These are phyloP conservation scores for Pichia sp. DNA, from an alignment of 1,139 yeast genomes.

Conservation along the genomic window DNA sequence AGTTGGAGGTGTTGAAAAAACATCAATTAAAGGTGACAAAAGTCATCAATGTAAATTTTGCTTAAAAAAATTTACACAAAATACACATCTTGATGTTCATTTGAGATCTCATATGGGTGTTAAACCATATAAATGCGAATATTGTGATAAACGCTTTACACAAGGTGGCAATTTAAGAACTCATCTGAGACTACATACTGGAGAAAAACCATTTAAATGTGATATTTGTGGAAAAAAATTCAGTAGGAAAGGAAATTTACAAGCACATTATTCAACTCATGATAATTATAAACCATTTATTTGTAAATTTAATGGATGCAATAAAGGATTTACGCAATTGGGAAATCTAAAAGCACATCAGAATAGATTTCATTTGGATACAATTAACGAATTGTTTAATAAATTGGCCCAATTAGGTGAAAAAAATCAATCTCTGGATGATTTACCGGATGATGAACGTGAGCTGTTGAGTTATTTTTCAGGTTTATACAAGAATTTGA, in stretches of 20 bases:
- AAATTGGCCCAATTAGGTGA: conserved; percentile 52
- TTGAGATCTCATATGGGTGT: conserved; percentile 71
- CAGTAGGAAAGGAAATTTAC: conserved; percentile 84
- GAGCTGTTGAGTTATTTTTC: conserved; percentile 72
- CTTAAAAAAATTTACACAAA: conserved; percentile 61
- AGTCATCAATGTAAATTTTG: conserved; percentile 67
- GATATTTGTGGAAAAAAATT: conserved; percentile 66
- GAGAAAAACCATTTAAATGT: conserved; percentile 82
- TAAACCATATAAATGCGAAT: conserved; percentile 74
- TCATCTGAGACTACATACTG: conserved; percentile 83
- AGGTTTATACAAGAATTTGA: conserved; percentile 75
- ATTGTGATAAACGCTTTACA: conserved; percentile 75
- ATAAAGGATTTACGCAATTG: conserved; percentile 80
- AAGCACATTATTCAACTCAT: conserved; percentile 81
- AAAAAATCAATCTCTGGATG: conserved; percentile 38
- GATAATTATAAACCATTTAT: conserved; percentile 70
- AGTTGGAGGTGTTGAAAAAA: conserved; percentile 81
- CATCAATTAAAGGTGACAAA: conserved; percentile 44
- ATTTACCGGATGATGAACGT: conserved; percentile 55
- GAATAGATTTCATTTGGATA: conserved; percentile 74
- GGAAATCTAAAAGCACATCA: conserved; percentile 94
- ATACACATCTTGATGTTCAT: conserved; percentile 75
- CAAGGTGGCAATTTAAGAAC: conserved; percentile 92
- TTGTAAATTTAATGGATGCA: conserved; percentile 77
- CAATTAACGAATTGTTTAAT: conserved; percentile 59